Conservation (phyloP, 495 filamentous ascomycete species). For the Penicillium diatomitis region DNA sequence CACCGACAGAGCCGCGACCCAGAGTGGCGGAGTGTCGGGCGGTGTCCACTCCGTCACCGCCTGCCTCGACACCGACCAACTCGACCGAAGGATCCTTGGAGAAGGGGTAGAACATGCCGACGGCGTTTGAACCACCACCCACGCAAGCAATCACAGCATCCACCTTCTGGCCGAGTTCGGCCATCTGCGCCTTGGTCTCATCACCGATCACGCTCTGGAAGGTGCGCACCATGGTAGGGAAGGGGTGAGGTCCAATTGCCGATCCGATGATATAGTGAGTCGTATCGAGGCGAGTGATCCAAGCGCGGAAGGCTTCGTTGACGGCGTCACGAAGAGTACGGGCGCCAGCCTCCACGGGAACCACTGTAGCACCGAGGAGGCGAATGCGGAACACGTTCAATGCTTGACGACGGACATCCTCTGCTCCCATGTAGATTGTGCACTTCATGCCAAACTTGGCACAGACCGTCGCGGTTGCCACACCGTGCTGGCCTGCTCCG, state of each 20-base stretch:
- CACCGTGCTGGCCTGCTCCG: constrained; percentile 91
- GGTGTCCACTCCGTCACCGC: constrained; percentile 87
- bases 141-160: constrained; percentile 99
- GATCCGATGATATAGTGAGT: constrained; percentile 97
- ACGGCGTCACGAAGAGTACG: constrained; percentile 85
- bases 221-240: constrained; percentile 92
- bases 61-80: constrained; percentile 88
- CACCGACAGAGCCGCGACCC: constrained; percentile 78
- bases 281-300: constrained; percentile 77
- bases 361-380: constrained; percentile 77
- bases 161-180: constrained; percentile 72
- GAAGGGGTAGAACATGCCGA: constrained; percentile 97
- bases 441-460: constrained; percentile 95
- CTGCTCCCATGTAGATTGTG: constrained; percentile 92
- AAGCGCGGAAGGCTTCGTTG: constrained; percentile 85
- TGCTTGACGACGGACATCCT: constrained; percentile 88
- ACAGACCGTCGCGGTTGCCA: constrained; percentile 89
- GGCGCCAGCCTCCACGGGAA: constrained; percentile 80
- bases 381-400: constrained; percentile 95
- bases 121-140: constrained; percentile 83
- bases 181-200: constrained; percentile 87
- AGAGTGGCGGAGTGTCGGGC: constrained; percentile 81
- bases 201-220: constrained; percentile 92
- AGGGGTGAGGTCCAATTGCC: constrained; percentile 91
- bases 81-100: constrained; percentile 73